phyloP scores from a whole-genome alignment of 306 rosid genomes.

The Canavalia ensiformis region DNA sequence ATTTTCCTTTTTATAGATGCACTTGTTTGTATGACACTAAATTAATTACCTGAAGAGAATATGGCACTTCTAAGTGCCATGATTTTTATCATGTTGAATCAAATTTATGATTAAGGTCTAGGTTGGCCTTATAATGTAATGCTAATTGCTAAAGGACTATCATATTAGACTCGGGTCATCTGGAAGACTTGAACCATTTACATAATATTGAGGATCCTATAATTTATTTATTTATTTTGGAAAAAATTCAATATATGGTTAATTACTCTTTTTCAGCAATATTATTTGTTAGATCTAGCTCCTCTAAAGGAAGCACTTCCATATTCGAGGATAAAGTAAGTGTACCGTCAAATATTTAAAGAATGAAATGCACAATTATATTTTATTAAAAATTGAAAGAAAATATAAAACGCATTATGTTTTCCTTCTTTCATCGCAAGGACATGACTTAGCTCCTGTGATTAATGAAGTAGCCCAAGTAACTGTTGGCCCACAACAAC shows the following conservation, averaged over 20 bases:
- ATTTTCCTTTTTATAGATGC: not conserved
- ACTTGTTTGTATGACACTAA: constrained; percentile 31
- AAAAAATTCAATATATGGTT: constrained; percentile 13
- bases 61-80: not conserved
- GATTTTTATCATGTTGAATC: constrained; percentile 32
- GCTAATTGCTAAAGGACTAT: not conserved
- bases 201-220: not conserved
- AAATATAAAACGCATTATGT: no score
- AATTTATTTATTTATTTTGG: not conserved
- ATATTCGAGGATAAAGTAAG: not conserved
- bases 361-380: no score
- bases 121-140: not conserved
- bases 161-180: constrained; percentile 6
- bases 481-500: no score
- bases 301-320: not conserved
- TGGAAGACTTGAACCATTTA: constrained; percentile 7
- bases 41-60: not conserved
- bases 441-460: no score
- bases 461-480: no score
- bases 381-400: no score
- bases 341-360: no score
- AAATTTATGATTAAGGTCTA: constrained; percentile 24
- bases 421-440: no score
- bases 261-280: not conserved
- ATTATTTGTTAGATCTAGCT: not conserved